phyloP scores from a whole-genome alignment of 352 stramenopile species.

The Globisporangium emineosum region DNA sequence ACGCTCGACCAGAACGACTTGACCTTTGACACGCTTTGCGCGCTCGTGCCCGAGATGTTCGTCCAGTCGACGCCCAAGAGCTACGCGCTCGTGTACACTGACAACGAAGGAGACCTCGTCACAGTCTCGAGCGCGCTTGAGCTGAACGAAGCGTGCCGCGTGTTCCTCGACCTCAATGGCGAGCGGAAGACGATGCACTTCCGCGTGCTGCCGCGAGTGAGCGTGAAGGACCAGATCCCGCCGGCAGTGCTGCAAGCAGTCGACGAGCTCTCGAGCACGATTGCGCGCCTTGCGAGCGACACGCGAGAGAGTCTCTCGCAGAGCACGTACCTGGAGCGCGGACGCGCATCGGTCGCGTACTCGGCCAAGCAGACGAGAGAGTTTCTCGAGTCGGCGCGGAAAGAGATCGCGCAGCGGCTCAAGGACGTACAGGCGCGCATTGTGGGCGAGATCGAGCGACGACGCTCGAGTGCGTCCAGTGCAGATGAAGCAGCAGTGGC shows the following conservation, averaged over 20 bases:
- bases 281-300: constrained; percentile 32
- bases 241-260: constrained; percentile 43
- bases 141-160: constrained; percentile 51
- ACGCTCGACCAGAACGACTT: constrained; percentile 31
- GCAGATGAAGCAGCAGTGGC: constrained; percentile 2
- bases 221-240: constrained; percentile 45
- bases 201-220: constrained; percentile 42
- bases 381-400: constrained; percentile 39
- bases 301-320: constrained; percentile 27
- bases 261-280: constrained; percentile 39
- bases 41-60: constrained; percentile 40
- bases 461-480: constrained; percentile 26
- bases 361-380: constrained; percentile 49
- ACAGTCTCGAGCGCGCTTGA: constrained; percentile 52
- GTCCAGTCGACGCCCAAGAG: constrained; percentile 19
- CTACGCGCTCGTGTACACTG: constrained; percentile 64
- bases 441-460: constrained; percentile 47
- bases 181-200: constrained; percentile 44
- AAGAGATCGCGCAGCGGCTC: constrained; percentile 43
- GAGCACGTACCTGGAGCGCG: constrained; percentile 37
- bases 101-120: constrained; percentile 68
- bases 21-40: constrained; percentile 42
- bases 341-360: constrained; percentile 47
- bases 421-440: constrained; percentile 40
- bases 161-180: constrained; percentile 37